Evolutionary conservation across 1,139 yeast species (phyloP), one percentile per base, ranked within the genome.

Genomic region (Magnusiomyces magnusii): DNA sequence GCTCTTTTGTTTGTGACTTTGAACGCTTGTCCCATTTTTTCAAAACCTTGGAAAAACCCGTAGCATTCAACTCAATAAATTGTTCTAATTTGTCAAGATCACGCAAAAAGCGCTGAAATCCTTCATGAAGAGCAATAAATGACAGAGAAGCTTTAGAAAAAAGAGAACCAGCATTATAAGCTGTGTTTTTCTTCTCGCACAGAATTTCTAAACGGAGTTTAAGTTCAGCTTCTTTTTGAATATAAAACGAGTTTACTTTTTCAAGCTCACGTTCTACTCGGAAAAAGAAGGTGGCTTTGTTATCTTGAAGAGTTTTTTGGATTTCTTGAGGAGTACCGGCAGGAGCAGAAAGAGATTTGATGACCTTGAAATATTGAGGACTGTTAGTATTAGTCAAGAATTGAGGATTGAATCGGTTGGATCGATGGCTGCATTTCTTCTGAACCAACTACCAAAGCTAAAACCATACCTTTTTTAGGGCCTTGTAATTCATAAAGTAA

Each of bases 1-100:
- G 78, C 71, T 93, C 99, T 70, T 91, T 91, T 10, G 97, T 92
- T 66, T 90, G 96, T 1, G 96, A 88, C 67, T 92, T 91, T 23
- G 97, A 90, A 62, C 98, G 79, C 73, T 93, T 93, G 73, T 93
- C 99, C 99, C 99, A 93, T 75, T 93, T 93, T 71, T 93, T 93
- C 66, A 93, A 81, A 41, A 90, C 98, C 73, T 93, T 93, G 36
- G 95, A 85, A 73, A 93, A 93, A 21, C 98, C 99, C 0, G 96
- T 90, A 68, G 93, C 97, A 70, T 93, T 93, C 62, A 93, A 78
- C 71, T 92, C 97, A 51, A 93, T 91, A 73, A 89, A 93, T 72
- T 92, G 97, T 69, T 93, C 96, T 34, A 93, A 77, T 60, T 96
- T 80, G 63, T 88, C 86, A 63, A 93, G 77, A 71, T 93, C 98